These are phyloP conservation scores for Colletotrichum sp. DNA, from an alignment of 2,329 filamentous ascomycete genomes.

Conservation along the genomic window DNA sequence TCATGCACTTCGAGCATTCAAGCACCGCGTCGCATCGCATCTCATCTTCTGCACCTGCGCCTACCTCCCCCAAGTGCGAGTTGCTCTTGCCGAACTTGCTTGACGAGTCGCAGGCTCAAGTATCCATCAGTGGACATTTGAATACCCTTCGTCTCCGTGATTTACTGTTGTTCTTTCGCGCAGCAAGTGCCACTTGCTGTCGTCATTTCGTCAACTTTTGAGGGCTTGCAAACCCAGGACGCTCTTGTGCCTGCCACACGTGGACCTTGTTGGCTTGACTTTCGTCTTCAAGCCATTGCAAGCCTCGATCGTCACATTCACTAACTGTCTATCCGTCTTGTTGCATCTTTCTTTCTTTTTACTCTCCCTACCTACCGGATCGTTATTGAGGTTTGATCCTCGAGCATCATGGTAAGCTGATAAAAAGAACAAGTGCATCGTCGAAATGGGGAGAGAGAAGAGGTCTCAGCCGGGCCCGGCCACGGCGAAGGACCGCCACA, in stretches of 20 bases:
- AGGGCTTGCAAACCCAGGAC: not conserved
- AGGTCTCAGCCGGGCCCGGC: slow-evolving; percentile 9
- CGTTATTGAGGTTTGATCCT: not conserved
- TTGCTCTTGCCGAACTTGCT: slow-evolving; percentile 5
- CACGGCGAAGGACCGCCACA: slow-evolving; percentile 22
- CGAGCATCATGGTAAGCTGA: slow-evolving; percentile 21
- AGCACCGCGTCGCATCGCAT: not conserved
- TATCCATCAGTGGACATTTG: slow-evolving; percentile 1
- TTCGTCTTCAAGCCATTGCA: not conserved
- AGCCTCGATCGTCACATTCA: not conserved
- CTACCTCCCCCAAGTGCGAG: slow-evolving; percentile 2
- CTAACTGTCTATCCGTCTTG: slow-evolving; percentile 5
- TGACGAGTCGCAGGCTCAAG: slow-evolving; percentile 8
- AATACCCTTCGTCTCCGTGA: slow-evolving; percentile 9
- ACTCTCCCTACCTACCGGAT: not conserved
- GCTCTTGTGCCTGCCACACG: not conserved
- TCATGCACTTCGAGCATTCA: not conserved
- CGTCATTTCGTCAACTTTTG: slow-evolving; percentile 3
- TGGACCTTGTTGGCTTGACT: slow-evolving; percentile 12
- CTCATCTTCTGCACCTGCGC: not conserved
- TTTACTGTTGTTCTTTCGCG: not conserved
- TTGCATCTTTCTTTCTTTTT: not conserved
- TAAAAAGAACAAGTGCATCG: not conserved
- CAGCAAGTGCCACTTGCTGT: slow-evolving; percentile 12
- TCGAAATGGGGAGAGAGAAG: slow-evolving; percentile 24